Percentiles rank a stretch among this genome's conserved stretches.
Evolutionary conservation across 768 basidiomycete species (phyloP).

Genomic region (Galerina marginata): DNA sequence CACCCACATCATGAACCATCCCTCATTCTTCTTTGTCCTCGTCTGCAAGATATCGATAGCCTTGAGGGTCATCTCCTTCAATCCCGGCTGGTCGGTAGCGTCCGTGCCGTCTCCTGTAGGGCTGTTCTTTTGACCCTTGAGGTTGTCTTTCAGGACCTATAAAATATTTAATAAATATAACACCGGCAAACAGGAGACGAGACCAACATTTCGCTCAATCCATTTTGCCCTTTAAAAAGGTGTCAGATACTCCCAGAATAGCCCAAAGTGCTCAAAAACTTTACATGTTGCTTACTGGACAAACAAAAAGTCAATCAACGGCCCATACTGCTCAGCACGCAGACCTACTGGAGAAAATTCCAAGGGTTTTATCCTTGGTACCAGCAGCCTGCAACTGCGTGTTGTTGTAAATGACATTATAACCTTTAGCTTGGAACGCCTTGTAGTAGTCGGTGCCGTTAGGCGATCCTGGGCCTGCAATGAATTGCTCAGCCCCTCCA

Average conservation of each 20-base stretch:
- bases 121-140: slow-evolving; percentile 40
- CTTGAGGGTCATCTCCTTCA: slow-evolving; percentile 54
- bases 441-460: slow-evolving; percentile 47
- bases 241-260: background rate
- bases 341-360: slow-evolving; percentile 46
- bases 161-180: background rate
- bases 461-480: slow-evolving; percentile 42
- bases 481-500: slow-evolving; percentile 50
- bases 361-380: slow-evolving; percentile 43
- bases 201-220: slow-evolving; percentile 44
- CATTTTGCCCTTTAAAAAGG: slow-evolving; percentile 42
- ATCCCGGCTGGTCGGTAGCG: slow-evolving; percentile 49
- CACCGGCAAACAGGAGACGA: background rate
- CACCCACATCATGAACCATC: slow-evolving; percentile 47
- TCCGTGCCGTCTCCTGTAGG: slow-evolving; percentile 48
- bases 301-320: background rate
- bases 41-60: slow-evolving; percentile 50
- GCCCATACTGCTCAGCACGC: background rate
- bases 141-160: slow-evolving; percentile 42
- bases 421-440: slow-evolving; percentile 44
- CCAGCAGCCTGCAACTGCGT: slow-evolving; percentile 35
- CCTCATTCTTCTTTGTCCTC: slow-evolving; percentile 40
- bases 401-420: slow-evolving; percentile 46
- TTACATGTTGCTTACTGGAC: slow-evolving; percentile 29
- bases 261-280: background rate